phyloP scores from a whole-genome alignment of 23 red algal genomes.

The Gracilariopsis chorda region DNA sequence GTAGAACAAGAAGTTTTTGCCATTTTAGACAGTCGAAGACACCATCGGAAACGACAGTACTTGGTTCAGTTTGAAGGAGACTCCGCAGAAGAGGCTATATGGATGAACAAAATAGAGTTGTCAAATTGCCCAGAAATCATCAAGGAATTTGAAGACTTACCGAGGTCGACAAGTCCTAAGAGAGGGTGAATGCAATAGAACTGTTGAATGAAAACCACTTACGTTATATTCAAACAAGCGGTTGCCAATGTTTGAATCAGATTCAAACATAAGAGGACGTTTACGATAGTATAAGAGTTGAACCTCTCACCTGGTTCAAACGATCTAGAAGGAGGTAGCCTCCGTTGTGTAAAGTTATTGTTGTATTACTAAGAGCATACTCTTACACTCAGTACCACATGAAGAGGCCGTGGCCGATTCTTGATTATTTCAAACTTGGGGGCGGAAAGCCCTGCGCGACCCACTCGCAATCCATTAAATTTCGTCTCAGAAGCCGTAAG shows the following conservation, averaged over 20 bases:
- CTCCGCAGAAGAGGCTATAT: not conserved
- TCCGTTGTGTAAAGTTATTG: not conserved
- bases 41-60: constrained; percentile 13
- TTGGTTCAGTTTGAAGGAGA: constrained; percentile 8
- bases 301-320: not conserved
- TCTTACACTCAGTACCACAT: not conserved
- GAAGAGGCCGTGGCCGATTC: not conserved
- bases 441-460: no score
- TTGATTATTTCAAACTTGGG: no score
- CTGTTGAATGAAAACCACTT: not conserved
- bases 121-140: not conserved
- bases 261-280: not conserved
- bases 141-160: not conserved
- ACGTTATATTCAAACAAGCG: not conserved
- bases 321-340: not conserved
- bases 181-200: not conserved
- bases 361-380: not conserved
- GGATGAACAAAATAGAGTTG: constrained; percentile 34
- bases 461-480: no score
- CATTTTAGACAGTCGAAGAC: not conserved
- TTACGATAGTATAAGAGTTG: not conserved
- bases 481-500: no score
- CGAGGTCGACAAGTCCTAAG: not conserved
- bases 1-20: not conserved
- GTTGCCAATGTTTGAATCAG: not conserved